Conservation (phyloP, 495 filamentous ascomycete species). For the Penicillium cataractarum region DNA sequence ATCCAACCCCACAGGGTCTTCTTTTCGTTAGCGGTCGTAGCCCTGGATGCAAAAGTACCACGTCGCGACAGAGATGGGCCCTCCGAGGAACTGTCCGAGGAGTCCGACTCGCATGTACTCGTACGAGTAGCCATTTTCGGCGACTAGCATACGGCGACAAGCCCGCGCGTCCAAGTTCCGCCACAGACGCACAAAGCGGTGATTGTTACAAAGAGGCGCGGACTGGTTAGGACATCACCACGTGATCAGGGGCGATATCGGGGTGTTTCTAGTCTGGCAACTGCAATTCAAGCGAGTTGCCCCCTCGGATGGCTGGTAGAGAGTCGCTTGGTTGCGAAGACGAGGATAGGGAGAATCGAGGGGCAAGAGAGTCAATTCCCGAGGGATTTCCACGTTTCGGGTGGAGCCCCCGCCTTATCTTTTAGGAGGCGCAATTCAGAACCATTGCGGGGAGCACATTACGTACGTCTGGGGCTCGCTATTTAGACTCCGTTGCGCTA, state of each 20-base stretch:
- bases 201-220: background rate
- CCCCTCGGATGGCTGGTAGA: background rate
- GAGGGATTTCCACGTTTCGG: conserved; percentile 5
- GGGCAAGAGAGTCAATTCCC: background rate
- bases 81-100: conserved; percentile 8
- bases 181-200: background rate
- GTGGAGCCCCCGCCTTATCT: conserved; percentile 7
- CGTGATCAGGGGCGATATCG: background rate
- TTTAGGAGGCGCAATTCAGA: background rate
- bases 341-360: background rate
- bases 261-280: background rate
- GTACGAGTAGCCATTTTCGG: conserved; percentile 26
- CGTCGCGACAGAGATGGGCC: conserved; percentile 17
- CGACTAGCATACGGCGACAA: conserved; percentile 25
- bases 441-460: conserved; percentile 3
- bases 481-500: background rate
- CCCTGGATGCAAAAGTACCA: conserved; percentile 16
- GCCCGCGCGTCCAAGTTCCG: conserved; percentile 1
- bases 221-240: background rate
- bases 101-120: conserved; percentile 19
- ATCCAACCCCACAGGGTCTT: conserved; percentile 17
- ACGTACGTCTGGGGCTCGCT: background rate
- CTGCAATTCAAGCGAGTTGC: background rate
- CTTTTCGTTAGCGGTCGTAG: conserved; percentile 19
- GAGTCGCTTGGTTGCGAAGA: background rate